A percentile compares a stretch with the other conserved stretches of the same genome.
Evolutionary conservation across 2,329 filamentous ascomycete genomes (phyloP).

Genomic region (Colletotrichum sp.): DNA sequence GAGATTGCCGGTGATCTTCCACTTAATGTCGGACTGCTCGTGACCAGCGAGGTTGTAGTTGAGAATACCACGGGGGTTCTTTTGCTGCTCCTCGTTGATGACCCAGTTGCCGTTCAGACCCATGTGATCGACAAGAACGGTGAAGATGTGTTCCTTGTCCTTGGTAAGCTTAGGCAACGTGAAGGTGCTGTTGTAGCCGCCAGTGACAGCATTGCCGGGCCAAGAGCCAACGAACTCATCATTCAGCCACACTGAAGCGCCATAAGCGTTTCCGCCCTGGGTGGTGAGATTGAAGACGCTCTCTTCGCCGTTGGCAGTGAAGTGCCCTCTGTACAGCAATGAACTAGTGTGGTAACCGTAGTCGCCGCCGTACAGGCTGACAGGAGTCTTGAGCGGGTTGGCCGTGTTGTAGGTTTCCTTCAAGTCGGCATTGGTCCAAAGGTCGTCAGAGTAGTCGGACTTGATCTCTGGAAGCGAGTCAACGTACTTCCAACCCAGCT

Average conservation of each 20-base stretch:
- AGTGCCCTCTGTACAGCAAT: constrained; percentile 70
- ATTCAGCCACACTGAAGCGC: constrained; percentile 68
- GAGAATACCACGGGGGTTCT: constrained; percentile 63
- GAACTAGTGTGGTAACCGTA: constrained; percentile 74
- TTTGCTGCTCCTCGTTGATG: constrained; percentile 61
- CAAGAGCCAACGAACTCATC: constrained; percentile 66
- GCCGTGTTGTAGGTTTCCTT: constrained; percentile 27
- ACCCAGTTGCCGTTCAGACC: constrained; percentile 69
- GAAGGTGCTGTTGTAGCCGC: constrained; percentile 58
- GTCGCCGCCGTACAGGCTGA: constrained; percentile 68
- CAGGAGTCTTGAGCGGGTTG: constrained; percentile 58
- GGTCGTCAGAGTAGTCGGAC: constrained; percentile 40
- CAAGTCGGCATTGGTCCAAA: constrained; percentile 46
- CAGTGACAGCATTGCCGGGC: constrained; percentile 53
- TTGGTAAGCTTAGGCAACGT: constrained; percentile 54
- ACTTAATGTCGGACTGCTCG: constrained; percentile 51
- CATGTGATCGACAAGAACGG: constrained; percentile 72
- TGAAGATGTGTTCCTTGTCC: constrained; percentile 63
- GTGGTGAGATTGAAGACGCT: constrained; percentile 58
- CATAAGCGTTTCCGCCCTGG: constrained; percentile 70
- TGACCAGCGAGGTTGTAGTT: constrained; percentile 57
- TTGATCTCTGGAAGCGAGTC: constrained; percentile 27
- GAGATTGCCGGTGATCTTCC: constrained; percentile 69
- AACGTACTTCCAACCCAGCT: constrained; percentile 19
- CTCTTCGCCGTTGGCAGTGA: constrained; percentile 64